These are phyloP conservation scores for Globisporangium yorkense DNA, from an alignment of 352 stramenopile species.

Conservation along the genomic window DNA sequence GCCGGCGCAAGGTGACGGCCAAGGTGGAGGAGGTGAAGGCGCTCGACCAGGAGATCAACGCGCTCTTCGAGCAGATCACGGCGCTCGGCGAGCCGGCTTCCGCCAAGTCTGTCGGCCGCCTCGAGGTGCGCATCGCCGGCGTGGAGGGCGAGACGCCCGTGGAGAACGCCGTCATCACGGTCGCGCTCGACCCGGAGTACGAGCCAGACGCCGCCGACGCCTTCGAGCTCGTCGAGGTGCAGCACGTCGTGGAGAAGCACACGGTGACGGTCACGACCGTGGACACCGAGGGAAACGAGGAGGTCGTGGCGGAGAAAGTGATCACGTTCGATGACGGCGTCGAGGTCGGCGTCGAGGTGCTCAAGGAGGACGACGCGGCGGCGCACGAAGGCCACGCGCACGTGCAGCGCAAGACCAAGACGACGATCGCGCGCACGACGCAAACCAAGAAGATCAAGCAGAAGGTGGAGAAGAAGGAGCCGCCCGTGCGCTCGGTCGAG, in stretches of 20 bases:
- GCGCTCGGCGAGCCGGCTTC: conserved; percentile 29
- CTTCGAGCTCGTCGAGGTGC: conserved; percentile 36
- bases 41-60: conserved; percentile 66
- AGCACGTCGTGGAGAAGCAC: conserved; percentile 54
- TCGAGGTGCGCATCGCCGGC: conserved; percentile 51
- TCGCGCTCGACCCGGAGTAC: conserved; percentile 75
- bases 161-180: conserved; percentile 48
- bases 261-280: conserved; percentile 45
- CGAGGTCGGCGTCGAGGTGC: conserved; percentile 27
- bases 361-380: conserved; percentile 21
- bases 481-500: conserved; percentile 27
- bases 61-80: conserved; percentile 69
- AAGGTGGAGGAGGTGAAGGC: conserved; percentile 78
- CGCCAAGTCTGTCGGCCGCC: conserved; percentile 66
- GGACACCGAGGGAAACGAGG: conserved; percentile 18
- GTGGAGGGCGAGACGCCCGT: conserved; percentile 57
- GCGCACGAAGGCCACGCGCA: conserved; percentile 1
- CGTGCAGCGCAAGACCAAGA: conserved; percentile 48
- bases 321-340: conserved; percentile 27
- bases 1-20: conserved; percentile 65
- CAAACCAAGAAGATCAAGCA: conserved; percentile 57
- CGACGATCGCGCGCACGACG: conserved; percentile 48
- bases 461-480: conserved; percentile 35
- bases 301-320: conserved; percentile 16
- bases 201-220: conserved; percentile 36